Evolutionary conservation across 371 early-diverging fungal species (phyloP).

Genomic region (Nosema granulosis): DNA sequence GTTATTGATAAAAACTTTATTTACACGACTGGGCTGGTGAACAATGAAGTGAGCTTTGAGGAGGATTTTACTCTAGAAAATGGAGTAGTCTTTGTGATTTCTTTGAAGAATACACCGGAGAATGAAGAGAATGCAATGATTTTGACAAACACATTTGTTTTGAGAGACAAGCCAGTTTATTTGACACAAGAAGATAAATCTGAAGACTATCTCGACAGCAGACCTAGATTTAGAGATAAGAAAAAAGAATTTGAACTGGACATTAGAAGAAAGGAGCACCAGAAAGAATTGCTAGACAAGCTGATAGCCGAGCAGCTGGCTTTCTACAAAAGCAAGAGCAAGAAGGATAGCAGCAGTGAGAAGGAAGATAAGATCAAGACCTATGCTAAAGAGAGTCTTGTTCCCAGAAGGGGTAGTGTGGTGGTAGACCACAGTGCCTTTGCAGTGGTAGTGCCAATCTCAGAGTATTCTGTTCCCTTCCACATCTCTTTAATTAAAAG

Average conservation of each 20-base stretch:
- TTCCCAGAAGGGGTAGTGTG: slow-evolving; percentile 69
- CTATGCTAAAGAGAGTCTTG: slow-evolving; percentile 62
- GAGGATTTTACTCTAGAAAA: slow-evolving; percentile 42
- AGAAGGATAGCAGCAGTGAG: slow-evolving; percentile 26
- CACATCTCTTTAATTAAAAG: slow-evolving; percentile 91
- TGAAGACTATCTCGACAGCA: slow-evolving; percentile 36
- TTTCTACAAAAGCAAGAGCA: slow-evolving; percentile 53
- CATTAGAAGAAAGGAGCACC: slow-evolving; percentile 66
- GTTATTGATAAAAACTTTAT: slow-evolving; percentile 20
- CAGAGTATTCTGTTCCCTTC: slow-evolving; percentile 93
- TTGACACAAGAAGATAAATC: slow-evolving; percentile 33
- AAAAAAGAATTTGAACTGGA: slow-evolving; percentile 62
- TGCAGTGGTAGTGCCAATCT: slow-evolving; percentile 85
- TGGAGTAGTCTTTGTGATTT: slow-evolving; percentile 45
- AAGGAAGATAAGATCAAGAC: slow-evolving; percentile 26
- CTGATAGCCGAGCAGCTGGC: slow-evolving; percentile 63
- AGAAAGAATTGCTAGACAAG: slow-evolving; percentile 66
- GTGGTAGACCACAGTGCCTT: slow-evolving; percentile 80
- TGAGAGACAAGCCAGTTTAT: slow-evolving; percentile 38
- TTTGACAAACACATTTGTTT: slow-evolving; percentile 54
- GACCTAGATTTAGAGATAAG: slow-evolving; percentile 60
- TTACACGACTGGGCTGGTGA: slow-evolving; percentile 53
- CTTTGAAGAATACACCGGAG: slow-evolving; percentile 3
- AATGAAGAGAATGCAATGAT: background rate
- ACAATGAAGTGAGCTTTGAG: slow-evolving; percentile 45